A percentile compares a stretch with the other conserved stretches of the same genome.
These are phyloP conservation scores for Aspergillus nomiae DNA, from an alignment of 2,329 filamentous ascomycete genomes.

Conservation along the genomic window DNA sequence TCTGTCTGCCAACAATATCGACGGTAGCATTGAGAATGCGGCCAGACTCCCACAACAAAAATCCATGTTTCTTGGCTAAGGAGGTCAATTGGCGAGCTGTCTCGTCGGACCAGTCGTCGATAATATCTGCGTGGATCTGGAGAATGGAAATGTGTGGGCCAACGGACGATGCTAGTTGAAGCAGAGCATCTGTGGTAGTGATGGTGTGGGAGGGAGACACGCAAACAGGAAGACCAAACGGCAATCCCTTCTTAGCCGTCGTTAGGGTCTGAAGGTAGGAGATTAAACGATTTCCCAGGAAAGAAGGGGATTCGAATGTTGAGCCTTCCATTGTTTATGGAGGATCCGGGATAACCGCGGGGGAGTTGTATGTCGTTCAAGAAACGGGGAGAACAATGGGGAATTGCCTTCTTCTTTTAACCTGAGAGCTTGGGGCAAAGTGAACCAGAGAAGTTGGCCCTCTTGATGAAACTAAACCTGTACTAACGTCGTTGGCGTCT, in stretches of 20 bases:
- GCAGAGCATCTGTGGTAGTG: slow-evolving; percentile 56
- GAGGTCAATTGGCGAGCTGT: slow-evolving; percentile 47
- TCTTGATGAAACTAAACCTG: slow-evolving; percentile 8
- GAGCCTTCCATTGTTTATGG: slow-evolving; percentile 19
- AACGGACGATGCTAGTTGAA: slow-evolving; percentile 59
- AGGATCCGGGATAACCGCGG: background rate
- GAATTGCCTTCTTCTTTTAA: slow-evolving; percentile 4
- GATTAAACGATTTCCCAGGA: slow-evolving; percentile 37
- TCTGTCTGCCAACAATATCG: slow-evolving; percentile 32
- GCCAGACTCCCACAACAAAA: slow-evolving; percentile 45
- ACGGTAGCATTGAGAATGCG: slow-evolving; percentile 41
- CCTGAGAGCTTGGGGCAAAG: slow-evolving; percentile 1
- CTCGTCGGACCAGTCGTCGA: slow-evolving; percentile 61
- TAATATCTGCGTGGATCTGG: slow-evolving; percentile 64
- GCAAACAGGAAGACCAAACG: slow-evolving; percentile 41
- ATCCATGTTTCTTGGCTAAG: slow-evolving; percentile 39
- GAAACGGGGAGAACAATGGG: background rate
- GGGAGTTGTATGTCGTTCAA: slow-evolving; percentile 1
- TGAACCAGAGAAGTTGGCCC: slow-evolving; percentile 5
- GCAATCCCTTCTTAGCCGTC: slow-evolving; percentile 37
- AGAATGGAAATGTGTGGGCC: slow-evolving; percentile 63
- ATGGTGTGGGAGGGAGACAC: slow-evolving; percentile 60
- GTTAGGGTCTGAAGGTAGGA: slow-evolving; percentile 40
- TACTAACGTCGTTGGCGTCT: slow-evolving; percentile 7
- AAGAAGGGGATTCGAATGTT: slow-evolving; percentile 18